Evolutionary conservation across 805 yeast species (phyloP).

Genomic region (Brettanomyces sp.): DNA sequence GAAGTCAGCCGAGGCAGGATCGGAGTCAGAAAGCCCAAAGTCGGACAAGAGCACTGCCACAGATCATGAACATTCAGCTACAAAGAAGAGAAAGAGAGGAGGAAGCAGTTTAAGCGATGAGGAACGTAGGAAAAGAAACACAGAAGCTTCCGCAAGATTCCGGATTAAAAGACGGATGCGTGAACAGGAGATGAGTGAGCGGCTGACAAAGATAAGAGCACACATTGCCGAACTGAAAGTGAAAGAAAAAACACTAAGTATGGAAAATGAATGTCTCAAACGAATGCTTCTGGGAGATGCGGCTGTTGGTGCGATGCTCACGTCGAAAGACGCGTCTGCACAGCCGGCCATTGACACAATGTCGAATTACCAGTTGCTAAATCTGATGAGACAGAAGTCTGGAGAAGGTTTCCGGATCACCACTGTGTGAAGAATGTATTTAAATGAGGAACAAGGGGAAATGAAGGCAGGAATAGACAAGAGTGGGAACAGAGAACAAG

Average conservation of each 20-base stretch:
- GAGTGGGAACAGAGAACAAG: too few species aligned
- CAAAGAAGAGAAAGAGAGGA: not conserved
- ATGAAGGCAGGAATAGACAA: not conserved
- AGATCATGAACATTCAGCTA: not conserved
- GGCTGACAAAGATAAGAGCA: slow-evolving; percentile 33
- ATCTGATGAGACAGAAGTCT: slow-evolving; percentile 13
- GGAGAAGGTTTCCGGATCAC: slow-evolving; percentile 16
- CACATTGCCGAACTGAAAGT: slow-evolving; percentile 35
- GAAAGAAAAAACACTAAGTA: slow-evolving; percentile 43
- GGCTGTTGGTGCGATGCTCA: not conserved
- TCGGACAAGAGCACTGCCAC: not conserved
- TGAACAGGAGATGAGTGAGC: slow-evolving; percentile 50
- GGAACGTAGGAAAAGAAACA: slow-evolving; percentile 50
- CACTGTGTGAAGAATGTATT: slow-evolving; percentile 2
- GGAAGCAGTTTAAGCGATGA: not conserved
- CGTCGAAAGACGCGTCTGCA: not conserved
- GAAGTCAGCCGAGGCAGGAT: slow-evolving; percentile 28
- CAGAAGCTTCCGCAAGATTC: slow-evolving; percentile 60
- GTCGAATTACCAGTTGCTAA: slow-evolving; percentile 17
- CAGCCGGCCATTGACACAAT: slow-evolving; percentile 5
- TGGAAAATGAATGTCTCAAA: slow-evolving; percentile 53
- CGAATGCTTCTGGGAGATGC: slow-evolving; percentile 26
- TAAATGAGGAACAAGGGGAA: not conserved
- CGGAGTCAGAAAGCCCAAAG: not conserved
- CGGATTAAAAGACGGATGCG: slow-evolving; percentile 51